These are phyloP conservation scores for Chionographis japonica DNA, from an alignment of 106 monocot species.

Conservation along the genomic window DNA sequence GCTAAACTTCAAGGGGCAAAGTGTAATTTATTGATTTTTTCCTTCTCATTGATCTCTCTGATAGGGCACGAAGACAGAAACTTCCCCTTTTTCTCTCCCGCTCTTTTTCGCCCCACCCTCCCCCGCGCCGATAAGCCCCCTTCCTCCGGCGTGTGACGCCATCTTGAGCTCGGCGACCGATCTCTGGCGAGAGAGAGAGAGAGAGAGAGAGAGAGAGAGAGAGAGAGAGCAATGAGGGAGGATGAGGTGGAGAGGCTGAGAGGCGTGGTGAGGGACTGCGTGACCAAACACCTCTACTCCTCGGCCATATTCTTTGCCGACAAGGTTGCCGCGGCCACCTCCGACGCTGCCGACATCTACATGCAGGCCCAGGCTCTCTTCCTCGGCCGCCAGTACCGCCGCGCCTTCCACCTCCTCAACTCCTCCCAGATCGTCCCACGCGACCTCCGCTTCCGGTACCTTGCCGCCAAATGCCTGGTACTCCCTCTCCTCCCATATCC, in stretches of 20 bases:
- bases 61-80: too few species aligned
- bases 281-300: slow-evolving; percentile 93
- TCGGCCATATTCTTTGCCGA: slow-evolving; percentile 98
- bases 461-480: slow-evolving; percentile 98
- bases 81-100: too few species aligned
- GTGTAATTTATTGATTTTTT: too few species aligned
- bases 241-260: slow-evolving; percentile 77
- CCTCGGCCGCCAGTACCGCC: slow-evolving; percentile 84
- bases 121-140: too few species aligned
- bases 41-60: too few species aligned
- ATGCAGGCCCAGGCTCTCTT: slow-evolving; percentile 98
- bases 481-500: neutral
- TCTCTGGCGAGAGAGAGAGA: too few species aligned
- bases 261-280: slow-evolving; percentile 86
- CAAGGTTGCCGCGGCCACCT: slow-evolving; percentile 80
- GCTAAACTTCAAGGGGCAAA: too few species aligned
- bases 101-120: too few species aligned
- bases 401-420: slow-evolving; percentile 86
- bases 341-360: slow-evolving; percentile 92
- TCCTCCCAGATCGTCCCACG: slow-evolving; percentile 71
- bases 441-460: slow-evolving; percentile 91
- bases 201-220: neutral
- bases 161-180: too few species aligned
- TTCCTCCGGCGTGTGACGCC: too few species aligned
- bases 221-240: slow-evolving; percentile 47